Evolutionary conservation across 192 early-diverging fungal species (phyloP).

Genomic region (Mortierella hygrophila): DNA sequence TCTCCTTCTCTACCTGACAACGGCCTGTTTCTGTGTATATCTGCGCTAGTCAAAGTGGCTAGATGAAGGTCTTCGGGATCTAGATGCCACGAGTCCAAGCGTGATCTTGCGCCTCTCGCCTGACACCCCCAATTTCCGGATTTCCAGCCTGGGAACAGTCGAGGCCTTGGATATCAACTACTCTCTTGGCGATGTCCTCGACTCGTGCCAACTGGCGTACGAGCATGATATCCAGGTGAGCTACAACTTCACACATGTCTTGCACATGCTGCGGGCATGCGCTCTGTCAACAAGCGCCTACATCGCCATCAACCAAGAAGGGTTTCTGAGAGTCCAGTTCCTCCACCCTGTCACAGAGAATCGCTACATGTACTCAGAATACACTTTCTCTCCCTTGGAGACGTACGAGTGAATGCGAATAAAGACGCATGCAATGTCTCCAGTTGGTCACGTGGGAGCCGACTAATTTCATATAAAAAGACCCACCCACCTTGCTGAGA

Average conservation of each 20-base stretch:
- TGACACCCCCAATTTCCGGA: slow-evolving; percentile 42
- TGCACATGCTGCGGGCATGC: slow-evolving; percentile 40
- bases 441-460: neutral
- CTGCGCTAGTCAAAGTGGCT: slow-evolving; percentile 37
- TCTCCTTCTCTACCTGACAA: neutral
- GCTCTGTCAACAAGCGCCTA: slow-evolving; percentile 24
- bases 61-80: slow-evolving; percentile 44
- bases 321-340: slow-evolving; percentile 49
- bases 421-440: neutral
- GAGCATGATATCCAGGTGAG: slow-evolving; percentile 30
- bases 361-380: slow-evolving; percentile 36
- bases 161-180: slow-evolving; percentile 53
- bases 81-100: slow-evolving; percentile 47
- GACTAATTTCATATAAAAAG: neutral
- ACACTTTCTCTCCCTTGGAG: slow-evolving; percentile 39
- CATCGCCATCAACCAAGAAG: slow-evolving; percentile 36
- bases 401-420: slow-evolving; percentile 11
- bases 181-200: slow-evolving; percentile 48
- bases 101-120: slow-evolving; percentile 46
- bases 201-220: slow-evolving; percentile 27
- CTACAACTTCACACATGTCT: slow-evolving; percentile 46
- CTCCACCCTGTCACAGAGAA: slow-evolving; percentile 34
- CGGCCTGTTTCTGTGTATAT: neutral
- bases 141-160: slow-evolving; percentile 52
- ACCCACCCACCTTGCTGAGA: neutral